A percentile compares a stretch with the other conserved stretches of the same genome.
These are phyloP conservation scores for Collybiopsis luxurians DNA, from an alignment of 768 basidiomycete species.

Conservation along the genomic window DNA sequence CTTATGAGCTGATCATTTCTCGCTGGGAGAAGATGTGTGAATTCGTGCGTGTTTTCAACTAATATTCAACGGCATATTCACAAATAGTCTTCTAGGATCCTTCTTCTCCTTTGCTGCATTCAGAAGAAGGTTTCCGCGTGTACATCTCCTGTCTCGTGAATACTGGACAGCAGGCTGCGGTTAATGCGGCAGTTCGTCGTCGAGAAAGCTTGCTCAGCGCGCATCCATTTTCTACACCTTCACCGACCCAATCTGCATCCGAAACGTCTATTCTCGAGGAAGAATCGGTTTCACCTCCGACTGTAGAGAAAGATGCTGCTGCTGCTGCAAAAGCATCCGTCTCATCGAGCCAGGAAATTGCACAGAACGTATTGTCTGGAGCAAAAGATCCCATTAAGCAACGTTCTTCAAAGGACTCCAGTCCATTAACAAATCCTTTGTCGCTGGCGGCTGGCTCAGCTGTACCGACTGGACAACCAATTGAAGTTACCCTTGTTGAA, in stretches of 20 bases:
- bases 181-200: constrained; percentile 64
- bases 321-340: constrained; percentile 17
- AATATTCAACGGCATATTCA: neutral
- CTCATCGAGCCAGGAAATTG: constrained; percentile 30
- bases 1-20: constrained; percentile 68
- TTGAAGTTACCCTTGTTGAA: constrained; percentile 81
- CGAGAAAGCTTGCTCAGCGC: constrained; percentile 57
- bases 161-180: constrained; percentile 51
- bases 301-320: constrained; percentile 7
- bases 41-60: constrained; percentile 54
- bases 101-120: constrained; percentile 64
- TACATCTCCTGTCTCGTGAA: constrained; percentile 70
- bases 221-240: neutral
- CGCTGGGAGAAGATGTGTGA: constrained; percentile 85
- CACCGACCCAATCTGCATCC: constrained; percentile 13
- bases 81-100: constrained; percentile 47
- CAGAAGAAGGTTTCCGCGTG: constrained; percentile 70
- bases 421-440: neutral
- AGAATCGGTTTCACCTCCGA: constrained; percentile 11
- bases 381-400: constrained; percentile 15
- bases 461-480: constrained; percentile 45
- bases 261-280: constrained; percentile 16
- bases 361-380: constrained; percentile 45
- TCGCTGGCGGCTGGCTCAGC: constrained; percentile 32
- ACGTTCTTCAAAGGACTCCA: neutral